Percentiles rank a stretch among this genome's conserved stretches.
Conservation (phyloP, 1,139 yeast genomes). For the Sugiyamaella novakii region DNA sequence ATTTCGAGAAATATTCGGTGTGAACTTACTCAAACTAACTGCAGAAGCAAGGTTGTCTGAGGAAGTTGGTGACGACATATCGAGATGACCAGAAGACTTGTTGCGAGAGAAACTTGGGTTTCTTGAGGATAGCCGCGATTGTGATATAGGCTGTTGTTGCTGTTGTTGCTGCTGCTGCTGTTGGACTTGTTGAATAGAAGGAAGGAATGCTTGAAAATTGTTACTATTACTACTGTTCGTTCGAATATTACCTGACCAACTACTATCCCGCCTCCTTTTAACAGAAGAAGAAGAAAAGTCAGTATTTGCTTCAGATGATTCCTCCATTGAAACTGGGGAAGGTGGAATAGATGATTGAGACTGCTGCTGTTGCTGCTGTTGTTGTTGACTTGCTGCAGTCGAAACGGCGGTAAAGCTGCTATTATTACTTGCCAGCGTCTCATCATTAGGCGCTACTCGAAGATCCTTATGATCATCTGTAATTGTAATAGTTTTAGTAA, state of each 20-base stretch:
- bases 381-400: slow-evolving; percentile 1
- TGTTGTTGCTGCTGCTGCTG: slow-evolving; percentile 12
- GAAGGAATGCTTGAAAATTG: slow-evolving; percentile 4
- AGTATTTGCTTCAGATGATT: slow-evolving; percentile 29
- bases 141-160: slow-evolving; percentile 9
- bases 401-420: slow-evolving; percentile 2
- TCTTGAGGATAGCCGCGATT: slow-evolving; percentile 3
- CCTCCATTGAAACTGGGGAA: slow-evolving; percentile 36
- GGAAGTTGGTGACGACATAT: slow-evolving; percentile 26
- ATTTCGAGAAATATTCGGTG: slow-evolving; percentile 10
- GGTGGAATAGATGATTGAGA: slow-evolving; percentile 24
- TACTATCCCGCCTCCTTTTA: slow-evolving; percentile 35
- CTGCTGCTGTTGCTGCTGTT: slow-evolving; percentile 4
- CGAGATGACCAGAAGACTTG: slow-evolving; percentile 19
- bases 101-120: slow-evolving; percentile 18
- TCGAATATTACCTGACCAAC: slow-evolving; percentile 29
- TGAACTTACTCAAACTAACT: slow-evolving; percentile 12
- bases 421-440: not conserved
- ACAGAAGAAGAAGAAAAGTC: slow-evolving; percentile 33
- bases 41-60: slow-evolving; percentile 26
- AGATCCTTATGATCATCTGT: slow-evolving; percentile 86
- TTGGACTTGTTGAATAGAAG: slow-evolving; percentile 10
- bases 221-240: slow-evolving; percentile 9
- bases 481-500: slow-evolving; percentile 77
- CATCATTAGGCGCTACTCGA: slow-evolving; percentile 7